phyloP scores from a whole-genome alignment of 2,329 filamentous ascomycete genomes.

The Phyllosticta citrichinensis region DNA sequence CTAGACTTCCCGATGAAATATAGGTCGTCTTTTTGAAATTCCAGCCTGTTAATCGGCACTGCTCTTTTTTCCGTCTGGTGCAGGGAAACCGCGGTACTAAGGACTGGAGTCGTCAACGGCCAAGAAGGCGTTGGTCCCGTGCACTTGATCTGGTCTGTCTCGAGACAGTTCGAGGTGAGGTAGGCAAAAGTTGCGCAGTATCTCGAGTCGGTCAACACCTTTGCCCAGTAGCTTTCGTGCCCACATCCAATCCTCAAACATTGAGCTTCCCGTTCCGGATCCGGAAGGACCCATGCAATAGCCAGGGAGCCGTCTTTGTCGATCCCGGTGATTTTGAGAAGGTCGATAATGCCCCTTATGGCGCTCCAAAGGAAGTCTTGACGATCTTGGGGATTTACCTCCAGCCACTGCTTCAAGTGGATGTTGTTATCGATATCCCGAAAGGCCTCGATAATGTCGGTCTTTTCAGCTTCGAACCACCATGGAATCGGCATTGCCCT shows the following conservation, averaged over 20 bases:
- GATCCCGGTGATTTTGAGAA: not conserved
- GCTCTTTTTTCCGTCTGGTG: not conserved
- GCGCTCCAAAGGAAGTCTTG: not conserved
- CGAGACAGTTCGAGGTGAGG: slow-evolving; percentile 3
- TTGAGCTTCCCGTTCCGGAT: not conserved
- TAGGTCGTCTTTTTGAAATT: not conserved
- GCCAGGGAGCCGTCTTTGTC: not conserved
- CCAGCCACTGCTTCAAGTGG: not conserved
- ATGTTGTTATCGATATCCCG: not conserved
- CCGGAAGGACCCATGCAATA: not conserved
- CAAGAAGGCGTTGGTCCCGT: not conserved
- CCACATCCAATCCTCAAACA: slow-evolving; percentile 1
- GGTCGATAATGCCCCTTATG: not conserved
- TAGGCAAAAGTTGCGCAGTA: slow-evolving; percentile 12
- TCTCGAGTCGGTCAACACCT: slow-evolving; percentile 6
- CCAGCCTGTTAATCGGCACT: not conserved
- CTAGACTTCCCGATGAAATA: not conserved
- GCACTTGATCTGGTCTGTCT: not conserved
- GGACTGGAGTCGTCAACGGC: not conserved
- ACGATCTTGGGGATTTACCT: not conserved
- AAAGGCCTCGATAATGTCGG: not conserved
- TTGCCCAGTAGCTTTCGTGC: slow-evolving; percentile 4
- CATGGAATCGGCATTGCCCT: not conserved
- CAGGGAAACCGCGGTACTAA: not conserved
- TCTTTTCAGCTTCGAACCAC: not conserved